Evolutionary conservation across 1,284 basidiomycete species (phyloP), one percentile per base, ranked within the genome.

Genomic region (Ceratobasidium sp.): DNA sequence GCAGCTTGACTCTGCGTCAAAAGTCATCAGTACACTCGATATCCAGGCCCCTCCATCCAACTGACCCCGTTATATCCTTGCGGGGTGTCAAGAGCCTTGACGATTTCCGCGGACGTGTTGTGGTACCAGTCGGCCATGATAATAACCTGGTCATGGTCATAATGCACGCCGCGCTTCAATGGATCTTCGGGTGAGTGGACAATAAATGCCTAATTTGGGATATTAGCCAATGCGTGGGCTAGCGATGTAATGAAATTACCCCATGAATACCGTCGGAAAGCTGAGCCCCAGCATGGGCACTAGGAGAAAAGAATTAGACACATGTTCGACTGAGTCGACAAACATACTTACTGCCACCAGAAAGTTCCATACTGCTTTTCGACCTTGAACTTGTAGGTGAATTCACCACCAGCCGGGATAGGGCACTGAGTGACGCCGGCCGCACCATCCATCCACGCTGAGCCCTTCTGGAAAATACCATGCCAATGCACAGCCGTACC

Each of bases 401-500:
- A 79, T 3, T 78, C 79, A 35, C 77, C 72, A 0, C 82, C 82
- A 0, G 82, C 77, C 0, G 81, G 82, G 27, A 86, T 85, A 0
- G 81, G 81, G 72, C 85, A 86, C 75, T 85, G 79, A 1, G 84
- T 82, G 56, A 85, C 80, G 4, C 79, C 80, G 22, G 76, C 73
- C 0, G 81, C 78, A 0, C 83, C 84, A 70, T 84, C 82, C 69
- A 81, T 81, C 74, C 77, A 82, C 64, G 79, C 79, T 5, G 80
- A 80, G 29, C 75, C 77, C 69, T 78, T 78, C 74, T 78, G 78
- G 62, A 75, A 73, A 73, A 81, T 69, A 1, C 83, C 83, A 53
- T 84, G 82, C 79, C 80, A 82, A 69, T 83, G 82, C 8, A 83
- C 78, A 0, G 79, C 69, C 0, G 79, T 80, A 35, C 55, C 79